Percentiles rank a stretch among this genome's conserved stretches.
phyloP scores from a whole-genome alignment of 108 stramenopile species.

The Cyclotella baltica region DNA sequence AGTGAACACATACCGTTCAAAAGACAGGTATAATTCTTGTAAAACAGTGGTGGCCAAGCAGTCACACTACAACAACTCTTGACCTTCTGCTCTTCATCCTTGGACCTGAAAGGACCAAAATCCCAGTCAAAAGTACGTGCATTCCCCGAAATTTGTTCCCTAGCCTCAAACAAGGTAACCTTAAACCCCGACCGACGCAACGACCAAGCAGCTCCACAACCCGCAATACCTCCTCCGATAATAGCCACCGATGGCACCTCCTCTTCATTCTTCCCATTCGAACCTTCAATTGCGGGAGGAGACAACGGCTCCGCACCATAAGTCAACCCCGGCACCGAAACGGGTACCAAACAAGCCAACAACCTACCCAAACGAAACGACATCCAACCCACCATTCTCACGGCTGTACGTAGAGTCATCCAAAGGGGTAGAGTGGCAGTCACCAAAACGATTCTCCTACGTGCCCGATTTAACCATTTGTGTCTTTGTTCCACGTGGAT shows the following conservation, averaged over 20 bases:
- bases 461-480: conserved; percentile 24
- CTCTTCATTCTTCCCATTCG: not conserved
- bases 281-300: not conserved
- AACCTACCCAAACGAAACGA: conserved; percentile 32
- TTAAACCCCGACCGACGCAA: conserved; percentile 55
- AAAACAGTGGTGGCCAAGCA: conserved; percentile 65
- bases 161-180: conserved; percentile 61
- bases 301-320: conserved; percentile 54
- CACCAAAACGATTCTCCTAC: conserved; percentile 47
- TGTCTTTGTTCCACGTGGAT: conserved; percentile 52
- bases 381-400: conserved; percentile 35
- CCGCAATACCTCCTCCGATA: conserved; percentile 70
- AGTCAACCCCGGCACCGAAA: conserved; percentile 55
- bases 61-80: conserved; percentile 66
- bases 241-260: conserved; percentile 57
- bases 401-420: conserved; percentile 52
- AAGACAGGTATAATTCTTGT: conserved; percentile 66
- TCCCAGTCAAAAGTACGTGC: conserved; percentile 70
- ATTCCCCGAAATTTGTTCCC: conserved; percentile 59
- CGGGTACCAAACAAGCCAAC: conserved; percentile 49
- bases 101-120: conserved; percentile 37
- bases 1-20: too few species aligned
- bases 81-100: conserved; percentile 41
- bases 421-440: conserved; percentile 54
- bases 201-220: conserved; percentile 66